phyloP scores from a whole-genome alignment of 495 filamentous ascomycete species.

The Aspergillus hancockii region DNA sequence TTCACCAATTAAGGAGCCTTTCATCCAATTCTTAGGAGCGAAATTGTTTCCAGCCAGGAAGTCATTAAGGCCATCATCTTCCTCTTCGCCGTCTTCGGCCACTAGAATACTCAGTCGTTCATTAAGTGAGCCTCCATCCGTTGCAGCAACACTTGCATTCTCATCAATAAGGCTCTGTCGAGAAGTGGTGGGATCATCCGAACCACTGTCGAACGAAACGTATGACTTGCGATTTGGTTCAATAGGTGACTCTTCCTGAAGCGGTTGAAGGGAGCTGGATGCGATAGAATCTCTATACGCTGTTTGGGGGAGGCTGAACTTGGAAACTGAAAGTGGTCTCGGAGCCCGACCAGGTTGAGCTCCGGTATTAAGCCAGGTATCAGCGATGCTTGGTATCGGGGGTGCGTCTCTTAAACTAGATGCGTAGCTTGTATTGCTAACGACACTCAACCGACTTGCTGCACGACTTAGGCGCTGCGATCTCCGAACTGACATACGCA shows the following conservation, averaged over 20 bases:
- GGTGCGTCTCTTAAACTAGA: slow-evolving; percentile 85
- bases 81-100: slow-evolving; percentile 81
- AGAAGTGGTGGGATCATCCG: slow-evolving; percentile 70
- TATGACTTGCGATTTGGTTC: slow-evolving; percentile 95
- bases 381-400: slow-evolving; percentile 94
- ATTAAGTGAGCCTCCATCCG: slow-evolving; percentile 65
- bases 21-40: slow-evolving; percentile 98
- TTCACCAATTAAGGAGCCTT: slow-evolving; percentile 93
- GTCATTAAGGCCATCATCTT: slow-evolving; percentile 72
- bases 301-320: slow-evolving; percentile 56
- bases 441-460: slow-evolving; percentile 87
- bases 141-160: slow-evolving; percentile 67
- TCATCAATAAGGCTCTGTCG: slow-evolving; percentile 83
- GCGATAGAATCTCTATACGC: slow-evolving; percentile 83
- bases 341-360: slow-evolving; percentile 43
- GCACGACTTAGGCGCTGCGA: slow-evolving; percentile 89
- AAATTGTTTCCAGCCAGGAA: slow-evolving; percentile 92
- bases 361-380: slow-evolving; percentile 75
- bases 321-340: slow-evolving; percentile 64
- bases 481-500: slow-evolving; percentile 84
- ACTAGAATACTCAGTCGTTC: slow-evolving; percentile 63
- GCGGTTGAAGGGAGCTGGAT: slow-evolving; percentile 80
- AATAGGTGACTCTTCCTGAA: slow-evolving; percentile 88
- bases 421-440: slow-evolving; percentile 89
- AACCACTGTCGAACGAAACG: slow-evolving; percentile 88